These are phyloP conservation scores for Nothopassalora personata DNA, from an alignment of 2,329 filamentous ascomycete genomes.

Conservation along the genomic window DNA sequence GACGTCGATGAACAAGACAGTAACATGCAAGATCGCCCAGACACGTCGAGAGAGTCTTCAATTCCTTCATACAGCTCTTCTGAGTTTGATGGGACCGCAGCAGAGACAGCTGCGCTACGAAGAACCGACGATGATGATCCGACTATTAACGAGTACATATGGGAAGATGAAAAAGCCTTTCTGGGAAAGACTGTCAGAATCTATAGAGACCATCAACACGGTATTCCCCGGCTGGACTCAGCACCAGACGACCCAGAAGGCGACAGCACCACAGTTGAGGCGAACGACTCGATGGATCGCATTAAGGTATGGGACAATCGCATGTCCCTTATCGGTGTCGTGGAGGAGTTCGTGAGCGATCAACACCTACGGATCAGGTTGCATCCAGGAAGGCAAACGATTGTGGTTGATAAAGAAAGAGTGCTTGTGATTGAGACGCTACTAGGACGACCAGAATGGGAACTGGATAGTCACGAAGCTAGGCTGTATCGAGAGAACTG, in stretches of 20 bases:
- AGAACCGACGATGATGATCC: not conserved
- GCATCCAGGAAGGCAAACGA: not conserved
- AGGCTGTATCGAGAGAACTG: not conserved
- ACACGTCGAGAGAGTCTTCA: not conserved
- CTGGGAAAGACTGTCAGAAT: not conserved
- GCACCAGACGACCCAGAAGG: not conserved
- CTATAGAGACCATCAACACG: not conserved
- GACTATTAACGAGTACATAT: not conserved
- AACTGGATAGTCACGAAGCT: not conserved
- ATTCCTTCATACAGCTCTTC: not conserved
- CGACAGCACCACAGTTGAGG: not conserved
- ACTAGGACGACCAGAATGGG: not conserved
- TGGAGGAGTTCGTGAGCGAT: not conserved
- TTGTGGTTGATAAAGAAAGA: not conserved
- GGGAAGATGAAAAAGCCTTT: not conserved
- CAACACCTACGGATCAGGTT: not conserved
- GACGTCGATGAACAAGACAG: not conserved
- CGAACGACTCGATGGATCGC: not conserved
- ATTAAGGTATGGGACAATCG: not conserved
- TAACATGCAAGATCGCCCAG: not conserved
- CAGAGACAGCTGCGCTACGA: not conserved
- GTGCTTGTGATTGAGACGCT: not conserved
- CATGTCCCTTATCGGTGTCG: not conserved
- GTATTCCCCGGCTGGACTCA: not conserved
- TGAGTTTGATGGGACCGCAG: not conserved